Conservation (phyloP, 2,329 filamentous ascomycete genomes). For the Colletotrichum liriopes region DNA sequence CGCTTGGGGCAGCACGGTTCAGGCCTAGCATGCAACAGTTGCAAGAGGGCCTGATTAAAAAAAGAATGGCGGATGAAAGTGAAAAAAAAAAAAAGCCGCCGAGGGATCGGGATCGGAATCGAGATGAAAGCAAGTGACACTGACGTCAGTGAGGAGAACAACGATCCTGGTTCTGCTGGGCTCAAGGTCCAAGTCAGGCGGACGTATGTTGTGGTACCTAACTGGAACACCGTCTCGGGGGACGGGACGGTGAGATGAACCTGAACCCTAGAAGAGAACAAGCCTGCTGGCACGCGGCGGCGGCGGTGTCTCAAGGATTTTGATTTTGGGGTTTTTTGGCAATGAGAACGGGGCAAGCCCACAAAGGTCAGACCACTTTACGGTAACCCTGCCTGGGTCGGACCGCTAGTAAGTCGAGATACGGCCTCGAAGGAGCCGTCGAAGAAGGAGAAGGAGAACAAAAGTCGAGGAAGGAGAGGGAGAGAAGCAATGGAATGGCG, state of each 20-base stretch:
- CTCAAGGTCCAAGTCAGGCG: slow-evolving; percentile 37
- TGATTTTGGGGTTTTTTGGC: slow-evolving; percentile 10
- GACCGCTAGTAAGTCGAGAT: slow-evolving; percentile 7
- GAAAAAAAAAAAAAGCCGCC: slow-evolving; percentile 13
- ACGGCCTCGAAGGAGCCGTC: not conserved
- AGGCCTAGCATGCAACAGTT: slow-evolving; percentile 2
- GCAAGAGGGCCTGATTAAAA: slow-evolving; percentile 19
- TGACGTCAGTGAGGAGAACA: slow-evolving; percentile 43
- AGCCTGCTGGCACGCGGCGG: slow-evolving; percentile 19
- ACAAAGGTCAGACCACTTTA: slow-evolving; percentile 40
- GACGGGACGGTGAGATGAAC: slow-evolving; percentile 37
- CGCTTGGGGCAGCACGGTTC: slow-evolving; percentile 13
- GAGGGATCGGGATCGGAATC: slow-evolving; percentile 26
- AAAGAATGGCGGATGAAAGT: not conserved
- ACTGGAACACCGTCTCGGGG: slow-evolving; percentile 38
- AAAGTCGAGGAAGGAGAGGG: not conserved
- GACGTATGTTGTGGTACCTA: slow-evolving; percentile 33
- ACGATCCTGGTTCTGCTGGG: slow-evolving; percentile 38
- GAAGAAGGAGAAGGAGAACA: not conserved
- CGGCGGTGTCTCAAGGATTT: slow-evolving; percentile 34
- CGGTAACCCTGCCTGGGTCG: slow-evolving; percentile 28
- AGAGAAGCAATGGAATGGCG: not conserved
- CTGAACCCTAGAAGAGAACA: slow-evolving; percentile 32
- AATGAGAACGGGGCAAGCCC: slow-evolving; percentile 36
- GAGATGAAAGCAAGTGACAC: slow-evolving; percentile 26